phyloP scores from a whole-genome alignment of 2,329 filamentous ascomycete genomes.

The Xylogone sp. region DNA sequence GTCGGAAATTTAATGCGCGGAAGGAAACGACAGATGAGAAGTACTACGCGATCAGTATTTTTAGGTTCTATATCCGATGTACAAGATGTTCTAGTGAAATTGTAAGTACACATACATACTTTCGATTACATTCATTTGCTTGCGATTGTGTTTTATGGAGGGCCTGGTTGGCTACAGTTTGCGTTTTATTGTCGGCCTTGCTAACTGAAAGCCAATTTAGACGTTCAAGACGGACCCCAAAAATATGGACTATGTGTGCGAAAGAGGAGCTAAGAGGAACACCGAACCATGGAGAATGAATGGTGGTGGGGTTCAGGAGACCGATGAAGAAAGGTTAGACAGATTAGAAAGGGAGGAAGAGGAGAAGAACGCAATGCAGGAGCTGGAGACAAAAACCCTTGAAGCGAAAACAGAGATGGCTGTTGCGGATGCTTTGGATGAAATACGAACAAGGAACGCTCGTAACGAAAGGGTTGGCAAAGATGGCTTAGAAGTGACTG shows the following conservation, averaged over 20 bases:
- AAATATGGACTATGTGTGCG: conserved; percentile 82
- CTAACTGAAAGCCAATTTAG: neutral
- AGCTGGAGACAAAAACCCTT: conserved; percentile 87
- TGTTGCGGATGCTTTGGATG: conserved; percentile 90
- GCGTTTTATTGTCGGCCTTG: neutral
- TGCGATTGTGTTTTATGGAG: no score
- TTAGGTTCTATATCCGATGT: conserved; percentile 87
- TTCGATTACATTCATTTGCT: neutral
- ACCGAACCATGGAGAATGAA: conserved; percentile 81
- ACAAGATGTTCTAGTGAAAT: conserved; percentile 84
- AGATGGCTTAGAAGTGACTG: conserved; percentile 59
- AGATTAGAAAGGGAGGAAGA: conserved; percentile 75
- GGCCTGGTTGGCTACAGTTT: no score
- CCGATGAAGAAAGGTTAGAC: conserved; percentile 82
- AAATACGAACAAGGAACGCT: conserved; percentile 89
- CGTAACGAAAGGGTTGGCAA: conserved; percentile 73
- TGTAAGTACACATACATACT: neutral
- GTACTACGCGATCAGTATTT: conserved; percentile 85
- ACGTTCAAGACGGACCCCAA: conserved; percentile 94
- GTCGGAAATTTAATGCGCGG: conserved; percentile 90
- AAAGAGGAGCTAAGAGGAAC: conserved; percentile 82
- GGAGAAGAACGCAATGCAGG: conserved; percentile 89
- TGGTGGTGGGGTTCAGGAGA: conserved; percentile 61
- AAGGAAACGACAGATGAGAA: conserved; percentile 91
- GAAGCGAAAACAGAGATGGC: conserved; percentile 96